Base-by-base conservation (phyloP, 2,329 filamentous ascomycete species). In the Dothistroma septosporum region DNA sequence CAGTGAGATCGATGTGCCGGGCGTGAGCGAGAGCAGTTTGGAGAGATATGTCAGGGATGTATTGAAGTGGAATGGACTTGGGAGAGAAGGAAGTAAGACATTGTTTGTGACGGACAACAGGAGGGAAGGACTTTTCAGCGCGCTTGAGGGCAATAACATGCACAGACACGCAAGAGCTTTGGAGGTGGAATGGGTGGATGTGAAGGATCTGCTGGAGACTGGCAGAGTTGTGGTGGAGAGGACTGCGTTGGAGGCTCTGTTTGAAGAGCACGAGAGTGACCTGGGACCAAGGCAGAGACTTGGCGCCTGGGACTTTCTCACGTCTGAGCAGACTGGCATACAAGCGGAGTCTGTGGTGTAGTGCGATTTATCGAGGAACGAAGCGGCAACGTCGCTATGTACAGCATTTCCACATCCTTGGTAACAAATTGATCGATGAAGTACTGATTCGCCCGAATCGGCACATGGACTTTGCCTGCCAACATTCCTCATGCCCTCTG, bases 201-300 rank as follows among this genome's bases (percentile, higher is more conserved):
- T 99, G 64, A 99, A 97, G 83, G 90, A 97, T 75, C 77, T 99
- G 65, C 78, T 99, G 67, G 90, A 94, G 79, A 87, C 88, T 57
- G 89, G 90, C 57, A 86, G 92, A 70, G 80, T 99, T 62, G 87
- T 99, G 62, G 86, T 99, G 70, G 94, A 99, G 83, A 85, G 89
- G 74, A 78, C 80, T 47, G 93, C 93, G 37, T 80, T 99, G 71
- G 83, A 87, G 75, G 82, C 85, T 74, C 85, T 97, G 73, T 82
- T 97, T 70, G 77, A 81, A 72, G 77, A 82, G 66, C 92, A 96
- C 73, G 83, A 88, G 78, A 87, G 83, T 71, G 88, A 91, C 74
- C 55, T 73, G 63, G 53, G 22, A 16, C 46, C 46, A 24, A 33
- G 19, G 32, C 41, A 60, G 53, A 55, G 33, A 19, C 35, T 56